Conservation (phyloP, 495 filamentous ascomycete species). For the Penicillium longicatenatum region DNA sequence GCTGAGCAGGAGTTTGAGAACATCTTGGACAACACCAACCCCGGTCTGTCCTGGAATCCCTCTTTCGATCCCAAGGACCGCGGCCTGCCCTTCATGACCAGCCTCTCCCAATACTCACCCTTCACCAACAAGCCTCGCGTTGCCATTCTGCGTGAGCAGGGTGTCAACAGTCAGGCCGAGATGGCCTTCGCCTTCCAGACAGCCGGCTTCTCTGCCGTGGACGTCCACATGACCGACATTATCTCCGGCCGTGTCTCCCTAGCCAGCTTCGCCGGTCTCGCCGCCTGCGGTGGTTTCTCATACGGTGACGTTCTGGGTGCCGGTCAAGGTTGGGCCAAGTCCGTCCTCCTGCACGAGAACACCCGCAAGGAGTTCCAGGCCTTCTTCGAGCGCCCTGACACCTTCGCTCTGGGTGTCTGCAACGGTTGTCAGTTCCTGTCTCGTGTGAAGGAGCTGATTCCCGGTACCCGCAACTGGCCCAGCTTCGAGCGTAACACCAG, state of each 20-base stretch:
- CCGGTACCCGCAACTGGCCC: slow-evolving; percentile 83
- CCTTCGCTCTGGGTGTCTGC: slow-evolving; percentile 93
- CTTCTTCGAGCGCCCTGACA: slow-evolving; percentile 89
- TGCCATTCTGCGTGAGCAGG: slow-evolving; percentile 92
- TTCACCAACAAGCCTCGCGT: slow-evolving; percentile 79
- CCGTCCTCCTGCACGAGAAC: slow-evolving; percentile 79
- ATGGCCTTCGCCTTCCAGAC: slow-evolving; percentile 96
- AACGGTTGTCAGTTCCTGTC: slow-evolving; percentile 97
- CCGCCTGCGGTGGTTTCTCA: slow-evolving; percentile 95
- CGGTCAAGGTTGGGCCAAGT: slow-evolving; percentile 95
- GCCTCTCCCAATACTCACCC: slow-evolving; percentile 60
- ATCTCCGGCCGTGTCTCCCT: slow-evolving; percentile 75
- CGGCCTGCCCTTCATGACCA: slow-evolving; percentile 66
- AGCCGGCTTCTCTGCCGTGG: slow-evolving; percentile 87
- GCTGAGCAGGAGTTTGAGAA: slow-evolving; percentile 82
- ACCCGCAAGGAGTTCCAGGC: slow-evolving; percentile 73
- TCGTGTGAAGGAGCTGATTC: slow-evolving; percentile 79
- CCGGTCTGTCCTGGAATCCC: slow-evolving; percentile 83
- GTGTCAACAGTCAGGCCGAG: slow-evolving; percentile 91
- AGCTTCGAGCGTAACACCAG: slow-evolving; percentile 81
- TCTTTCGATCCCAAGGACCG: slow-evolving; percentile 80
- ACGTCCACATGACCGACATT: slow-evolving; percentile 97
- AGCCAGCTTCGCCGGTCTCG: slow-evolving; percentile 79
- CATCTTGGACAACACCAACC: slow-evolving; percentile 74
- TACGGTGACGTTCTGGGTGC: slow-evolving; percentile 96